Evolutionary conservation across 1,139 yeast genomes (phyloP).

Genomic region (Pichia norvegensis): DNA sequence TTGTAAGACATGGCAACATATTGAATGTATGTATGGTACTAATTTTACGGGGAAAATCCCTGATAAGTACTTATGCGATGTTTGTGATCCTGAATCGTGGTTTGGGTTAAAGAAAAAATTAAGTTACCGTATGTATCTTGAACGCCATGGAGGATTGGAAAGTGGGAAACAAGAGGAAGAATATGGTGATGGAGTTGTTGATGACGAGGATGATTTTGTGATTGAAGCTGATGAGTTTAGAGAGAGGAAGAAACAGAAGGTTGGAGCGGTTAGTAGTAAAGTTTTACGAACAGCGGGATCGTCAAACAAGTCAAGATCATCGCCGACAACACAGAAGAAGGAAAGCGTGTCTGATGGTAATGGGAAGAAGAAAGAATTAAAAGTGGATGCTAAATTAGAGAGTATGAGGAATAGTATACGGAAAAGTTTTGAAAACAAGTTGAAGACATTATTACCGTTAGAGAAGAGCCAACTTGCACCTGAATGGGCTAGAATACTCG

Average conservation of each 20-base stretch:
- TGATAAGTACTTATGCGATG: constrained; percentile 41
- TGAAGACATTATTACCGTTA: constrained; percentile 6
- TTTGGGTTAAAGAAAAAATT: neutral
- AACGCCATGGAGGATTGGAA: neutral
- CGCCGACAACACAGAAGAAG: neutral
- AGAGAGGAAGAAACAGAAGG: neutral
- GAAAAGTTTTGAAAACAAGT: constrained; percentile 21
- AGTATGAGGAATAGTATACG: constrained; percentile 2
- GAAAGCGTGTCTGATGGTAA: no score
- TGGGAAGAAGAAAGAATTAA: neutral
- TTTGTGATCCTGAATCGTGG: constrained; percentile 36
- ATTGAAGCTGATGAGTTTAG: neutral
- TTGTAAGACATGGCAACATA: constrained; percentile 84
- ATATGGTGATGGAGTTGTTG: constrained; percentile 10
- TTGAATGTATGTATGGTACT: constrained; percentile 58
- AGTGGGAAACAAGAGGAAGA: constrained; percentile 9
- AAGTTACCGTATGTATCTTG: constrained; percentile 24
- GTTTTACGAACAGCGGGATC: neutral
- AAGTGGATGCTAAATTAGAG: constrained; percentile 10
- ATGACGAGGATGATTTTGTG: constrained; percentile 9
- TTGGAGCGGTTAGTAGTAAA: neutral
- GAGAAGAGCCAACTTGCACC: neutral
- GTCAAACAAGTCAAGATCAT: neutral
- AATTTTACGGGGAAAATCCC: constrained; percentile 34
- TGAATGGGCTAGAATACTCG: constrained; percentile 36